Evolutionary conservation across 805 yeast species (phyloP).

Genomic region (Lachancea fermentati): DNA sequence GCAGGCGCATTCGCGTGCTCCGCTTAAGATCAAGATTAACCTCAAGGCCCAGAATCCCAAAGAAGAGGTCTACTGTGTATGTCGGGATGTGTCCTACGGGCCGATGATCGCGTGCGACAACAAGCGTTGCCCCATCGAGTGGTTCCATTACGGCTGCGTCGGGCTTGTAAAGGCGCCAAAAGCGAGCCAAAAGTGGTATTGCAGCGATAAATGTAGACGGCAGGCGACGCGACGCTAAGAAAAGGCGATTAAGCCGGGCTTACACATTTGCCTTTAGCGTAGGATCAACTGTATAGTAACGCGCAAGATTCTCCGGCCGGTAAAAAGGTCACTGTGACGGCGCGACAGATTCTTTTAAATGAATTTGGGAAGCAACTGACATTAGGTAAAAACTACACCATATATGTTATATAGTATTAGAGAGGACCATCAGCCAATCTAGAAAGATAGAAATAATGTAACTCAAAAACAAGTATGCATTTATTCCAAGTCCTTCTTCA

Average conservation of each 20-base stretch:
- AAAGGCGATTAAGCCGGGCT: too few relatives aligned
- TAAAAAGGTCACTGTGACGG: too few relatives aligned
- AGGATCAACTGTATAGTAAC: too few relatives aligned
- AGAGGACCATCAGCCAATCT: neutral
- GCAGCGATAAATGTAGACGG: constrained; percentile 42
- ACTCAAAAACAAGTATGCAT: constrained; percentile 4
- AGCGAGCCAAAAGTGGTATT: constrained; percentile 60
- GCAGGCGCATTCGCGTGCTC: too few relatives aligned
- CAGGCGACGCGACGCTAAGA: too few relatives aligned
- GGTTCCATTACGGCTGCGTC: constrained; percentile 80
- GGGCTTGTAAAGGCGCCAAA: constrained; percentile 57
- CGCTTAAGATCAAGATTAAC: constrained; percentile 3
- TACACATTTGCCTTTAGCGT: too few relatives aligned
- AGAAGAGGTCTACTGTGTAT: constrained; percentile 39
- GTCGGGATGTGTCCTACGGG: constrained; percentile 49
- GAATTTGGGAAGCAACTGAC: neutral
- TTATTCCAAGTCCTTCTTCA: constrained; percentile 87
- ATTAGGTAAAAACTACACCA: neutral
- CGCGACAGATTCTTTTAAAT: too few relatives aligned
- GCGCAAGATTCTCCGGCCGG: too few relatives aligned
- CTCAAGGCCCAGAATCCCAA: constrained; percentile 3
- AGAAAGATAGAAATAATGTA: neutral
- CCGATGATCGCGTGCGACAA: constrained; percentile 92
- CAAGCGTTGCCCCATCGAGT: constrained; percentile 59
- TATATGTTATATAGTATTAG: neutral